Percentiles rank a stretch among this genome's conserved stretches.
Evolutionary conservation across 73 alveolate species (phyloP).

Genomic region (Symbiodinium pilosum): DNA sequence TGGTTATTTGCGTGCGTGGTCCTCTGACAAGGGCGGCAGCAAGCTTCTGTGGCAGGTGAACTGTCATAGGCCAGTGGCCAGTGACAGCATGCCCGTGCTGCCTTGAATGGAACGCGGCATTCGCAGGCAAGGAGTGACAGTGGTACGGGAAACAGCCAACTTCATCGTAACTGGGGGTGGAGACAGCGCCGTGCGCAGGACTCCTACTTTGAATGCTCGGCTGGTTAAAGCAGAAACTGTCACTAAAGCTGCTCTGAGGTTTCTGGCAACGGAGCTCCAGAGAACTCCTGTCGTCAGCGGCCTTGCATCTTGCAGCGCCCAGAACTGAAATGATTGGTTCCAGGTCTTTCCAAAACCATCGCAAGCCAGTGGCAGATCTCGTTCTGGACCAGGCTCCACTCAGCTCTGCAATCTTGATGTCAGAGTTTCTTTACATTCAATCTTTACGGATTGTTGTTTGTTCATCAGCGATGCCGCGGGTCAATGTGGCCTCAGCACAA

Average conservation of each 20-base stretch:
- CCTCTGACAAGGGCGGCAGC: conserved; percentile 74
- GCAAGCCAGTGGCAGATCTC: conserved; percentile 82
- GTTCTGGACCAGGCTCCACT: conserved; percentile 39
- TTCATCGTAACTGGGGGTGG: conserved; percentile 90
- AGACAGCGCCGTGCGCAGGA: conserved; percentile 51
- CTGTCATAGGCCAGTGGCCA: conserved; percentile 38
- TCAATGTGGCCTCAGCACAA: no score
- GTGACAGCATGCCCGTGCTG: background rate
- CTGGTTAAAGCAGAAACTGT: background rate
- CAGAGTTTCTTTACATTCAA: no score
- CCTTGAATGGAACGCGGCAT: background rate
- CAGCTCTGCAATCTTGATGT: no score
- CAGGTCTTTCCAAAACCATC: conserved; percentile 94
- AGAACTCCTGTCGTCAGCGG: conserved; percentile 27
- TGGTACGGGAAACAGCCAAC: conserved; percentile 66
- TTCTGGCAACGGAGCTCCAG: conserved; percentile 73
- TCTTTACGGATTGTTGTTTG: no score
- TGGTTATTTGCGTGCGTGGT: conserved; percentile 67
- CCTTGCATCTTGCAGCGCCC: background rate
- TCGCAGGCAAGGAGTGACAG: conserved; percentile 77
- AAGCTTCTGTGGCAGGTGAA: conserved; percentile 80
- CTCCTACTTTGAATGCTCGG: background rate
- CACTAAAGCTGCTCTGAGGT: background rate
- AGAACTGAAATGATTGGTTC: background rate
- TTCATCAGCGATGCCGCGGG: no score